Percentiles rank a stretch among this genome's conserved stretches.
phyloP scores from a whole-genome alignment of 1,284 basidiomycete genomes.

The Tetrapyrgos nigripes region DNA sequence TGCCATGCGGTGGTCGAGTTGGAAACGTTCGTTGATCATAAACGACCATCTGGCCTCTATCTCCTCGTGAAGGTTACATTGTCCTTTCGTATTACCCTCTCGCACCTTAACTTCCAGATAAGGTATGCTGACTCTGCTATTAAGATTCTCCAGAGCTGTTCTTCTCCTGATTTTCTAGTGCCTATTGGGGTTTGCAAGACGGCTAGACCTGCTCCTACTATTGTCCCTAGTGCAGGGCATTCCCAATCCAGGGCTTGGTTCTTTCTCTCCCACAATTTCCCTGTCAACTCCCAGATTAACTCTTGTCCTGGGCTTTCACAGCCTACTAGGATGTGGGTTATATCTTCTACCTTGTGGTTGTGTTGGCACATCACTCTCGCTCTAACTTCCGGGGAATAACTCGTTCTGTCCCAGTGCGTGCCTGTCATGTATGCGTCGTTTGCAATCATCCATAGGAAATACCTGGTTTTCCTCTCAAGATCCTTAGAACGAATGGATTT shows the following conservation, averaged over 20 bases:
- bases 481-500: no score
- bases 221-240: conserved; percentile 13
- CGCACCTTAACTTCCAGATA: conserved; percentile 36
- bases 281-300: not conserved
- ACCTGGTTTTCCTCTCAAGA: no score
- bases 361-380: not conserved
- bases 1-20: conserved; percentile 15
- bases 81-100: conserved; percentile 24
- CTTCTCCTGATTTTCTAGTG: not conserved
- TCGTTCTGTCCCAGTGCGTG: no score
- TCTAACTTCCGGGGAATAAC: not conserved
- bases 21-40: conserved; percentile 14
- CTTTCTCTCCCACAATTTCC: conserved; percentile 9
- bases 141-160: conserved; percentile 33
- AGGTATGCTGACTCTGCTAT: conserved; percentile 34
- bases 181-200: conserved; percentile 10
- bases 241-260: conserved; percentile 12
- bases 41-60: conserved; percentile 13
- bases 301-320: conserved; percentile 1
- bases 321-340: not conserved
- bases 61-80: not conserved
- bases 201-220: conserved; percentile 15
- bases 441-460: no score
- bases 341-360: not conserved
- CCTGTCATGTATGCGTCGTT: no score